Evolutionary conservation across 805 yeast species (phyloP), one percentile per base, ranked within the genome.

Genomic region (Yarrowia sp.): DNA sequence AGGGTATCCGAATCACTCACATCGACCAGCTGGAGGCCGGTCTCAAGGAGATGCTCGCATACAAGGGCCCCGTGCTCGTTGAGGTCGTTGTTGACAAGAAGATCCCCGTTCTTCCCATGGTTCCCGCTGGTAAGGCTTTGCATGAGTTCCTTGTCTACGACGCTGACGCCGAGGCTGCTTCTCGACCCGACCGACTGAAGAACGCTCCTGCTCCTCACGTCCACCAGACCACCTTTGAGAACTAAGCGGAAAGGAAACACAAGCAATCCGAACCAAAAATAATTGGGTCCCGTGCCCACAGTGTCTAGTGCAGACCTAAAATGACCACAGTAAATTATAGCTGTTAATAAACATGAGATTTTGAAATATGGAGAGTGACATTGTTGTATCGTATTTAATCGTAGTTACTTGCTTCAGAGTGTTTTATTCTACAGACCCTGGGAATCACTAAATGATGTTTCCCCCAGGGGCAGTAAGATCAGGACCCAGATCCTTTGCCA

Each of bases 71-170:
- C 24, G 89, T 92, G 51, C 82, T 95, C 73, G 78, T 93, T 73
- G 99, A 95, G 81, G 98, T 92, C 48, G 72, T 86, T 59, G 95
- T 92, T 33, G 98, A 92, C 79, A 81, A 83, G 73, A 89, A 89
- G 82, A 97, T 93, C 56, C 97, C 98, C 62, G 98, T 95, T 67
- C 83, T 95, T 75, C 99, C 99, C 65, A 92, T 95, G 96, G 98
- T 95, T 64, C 96, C 99, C 63, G 96, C 86, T 67, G 99, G 98
- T 71, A 90, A 89, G 77, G 97, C 89, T 68, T 82, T 95, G 72
- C 93, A 95, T 73, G 98, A 95, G 77, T 92, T 93, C 75, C 89
- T 95, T 70, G 82, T 83, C 52, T 95, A 87, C 77, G 97, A 93
- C 75, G 86, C 91, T 49, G 89, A 84, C 70, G 88, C 30, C 32